A percentile compares a stretch with the other conserved stretches of the same genome.
Evolutionary conservation across 106 monocot species (phyloP).

Genomic region (Apostasia ramifera): DNA sequence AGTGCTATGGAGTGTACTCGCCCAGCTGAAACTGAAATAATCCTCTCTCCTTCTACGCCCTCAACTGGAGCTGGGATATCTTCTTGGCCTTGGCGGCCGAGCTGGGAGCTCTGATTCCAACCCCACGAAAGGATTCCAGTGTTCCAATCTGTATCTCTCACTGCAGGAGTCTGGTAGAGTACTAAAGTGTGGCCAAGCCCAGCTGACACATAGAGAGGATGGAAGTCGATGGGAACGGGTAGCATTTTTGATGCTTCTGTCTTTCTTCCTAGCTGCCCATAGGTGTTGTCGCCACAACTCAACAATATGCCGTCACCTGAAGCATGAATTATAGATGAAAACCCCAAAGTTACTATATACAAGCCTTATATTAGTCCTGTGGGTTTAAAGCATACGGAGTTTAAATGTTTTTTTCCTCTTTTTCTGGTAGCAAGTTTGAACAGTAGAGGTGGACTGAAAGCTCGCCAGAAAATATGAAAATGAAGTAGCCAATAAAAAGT

Average conservation of each 20-base stretch:
- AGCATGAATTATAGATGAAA: slow-evolving; percentile 1
- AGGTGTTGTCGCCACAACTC: slow-evolving; percentile 67
- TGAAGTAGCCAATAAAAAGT: no score
- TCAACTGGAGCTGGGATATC: slow-evolving; percentile 41
- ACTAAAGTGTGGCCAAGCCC: slow-evolving; percentile 79
- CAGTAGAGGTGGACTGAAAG: no score
- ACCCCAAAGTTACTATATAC: no score
- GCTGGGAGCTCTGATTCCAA: slow-evolving; percentile 73
- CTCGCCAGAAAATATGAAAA: no score
- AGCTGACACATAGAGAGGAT: slow-evolving; percentile 47
- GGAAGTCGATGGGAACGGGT: slow-evolving; percentile 27
- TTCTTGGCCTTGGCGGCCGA: slow-evolving; percentile 50
- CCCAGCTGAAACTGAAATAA: slow-evolving; percentile 47
- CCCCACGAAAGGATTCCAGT: slow-evolving; percentile 65
- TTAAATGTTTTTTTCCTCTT: no score
- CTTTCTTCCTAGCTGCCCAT: slow-evolving; percentile 68
- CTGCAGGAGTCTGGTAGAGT: slow-evolving; percentile 21
- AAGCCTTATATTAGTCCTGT: no score
- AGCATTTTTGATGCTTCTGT: slow-evolving; percentile 30
- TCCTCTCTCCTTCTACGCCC: slow-evolving; percentile 29
- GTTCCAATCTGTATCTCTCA: not conserved
- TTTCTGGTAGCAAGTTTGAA: no score
- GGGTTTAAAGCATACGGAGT: no score
- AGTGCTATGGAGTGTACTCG: slow-evolving; percentile 73
- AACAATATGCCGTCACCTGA: slow-evolving; percentile 55